Evolutionary conservation across 345 rosid species (phyloP).

Genomic region (Passiflora organensis): DNA sequence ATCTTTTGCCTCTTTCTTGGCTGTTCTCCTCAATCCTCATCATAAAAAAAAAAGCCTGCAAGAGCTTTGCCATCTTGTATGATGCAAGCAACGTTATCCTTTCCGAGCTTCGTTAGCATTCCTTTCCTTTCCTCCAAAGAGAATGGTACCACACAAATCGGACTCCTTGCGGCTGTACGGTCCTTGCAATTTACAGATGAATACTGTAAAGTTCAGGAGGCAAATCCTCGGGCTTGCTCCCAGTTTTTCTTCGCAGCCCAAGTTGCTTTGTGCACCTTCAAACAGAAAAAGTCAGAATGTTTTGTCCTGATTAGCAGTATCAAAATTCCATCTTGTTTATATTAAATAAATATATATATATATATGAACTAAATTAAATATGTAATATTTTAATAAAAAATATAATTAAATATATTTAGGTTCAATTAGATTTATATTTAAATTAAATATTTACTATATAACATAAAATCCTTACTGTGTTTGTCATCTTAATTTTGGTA

Average conservation of each 20-base stretch:
- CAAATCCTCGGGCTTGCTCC: background rate
- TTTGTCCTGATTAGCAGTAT: too few relatives aligned
- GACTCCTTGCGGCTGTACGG: background rate
- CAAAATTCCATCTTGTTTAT: too few relatives aligned
- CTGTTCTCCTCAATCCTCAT: too few relatives aligned
- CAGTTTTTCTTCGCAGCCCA: background rate
- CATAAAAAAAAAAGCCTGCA: background rate
- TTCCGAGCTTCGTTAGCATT: background rate
- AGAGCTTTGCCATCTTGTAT: background rate
- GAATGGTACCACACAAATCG: background rate
- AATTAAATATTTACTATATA: too few relatives aligned
- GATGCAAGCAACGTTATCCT: slow-evolving; percentile 1
- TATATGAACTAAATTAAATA: too few relatives aligned
- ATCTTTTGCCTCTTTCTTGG: background rate
- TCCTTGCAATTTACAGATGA: background rate
- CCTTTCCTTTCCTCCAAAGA: background rate
- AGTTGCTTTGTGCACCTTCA: background rate
- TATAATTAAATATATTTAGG: too few relatives aligned
- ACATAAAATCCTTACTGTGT: too few relatives aligned
- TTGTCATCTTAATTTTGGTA: too few relatives aligned
- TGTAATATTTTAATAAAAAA: too few relatives aligned
- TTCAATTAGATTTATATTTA: too few relatives aligned
- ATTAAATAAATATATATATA: too few relatives aligned
- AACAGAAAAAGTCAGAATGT: background rate
- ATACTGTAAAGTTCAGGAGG: background rate